Conservation (phyloP, 805 yeast genomes). For the Nakazawaea holstii region DNA sequence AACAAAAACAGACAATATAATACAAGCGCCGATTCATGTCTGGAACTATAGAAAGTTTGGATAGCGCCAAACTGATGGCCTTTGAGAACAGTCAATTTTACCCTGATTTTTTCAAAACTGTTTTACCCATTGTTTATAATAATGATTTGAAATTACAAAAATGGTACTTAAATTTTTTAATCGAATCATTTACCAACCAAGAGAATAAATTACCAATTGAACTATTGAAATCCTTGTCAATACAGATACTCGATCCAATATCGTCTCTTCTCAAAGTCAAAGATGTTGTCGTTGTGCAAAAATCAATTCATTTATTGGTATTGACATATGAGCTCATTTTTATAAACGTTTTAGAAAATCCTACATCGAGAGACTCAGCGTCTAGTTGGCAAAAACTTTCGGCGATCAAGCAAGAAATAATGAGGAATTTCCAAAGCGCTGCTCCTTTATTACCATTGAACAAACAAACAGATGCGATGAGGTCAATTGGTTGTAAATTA, state of each 20-base stretch:
- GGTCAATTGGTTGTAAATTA: constrained; percentile 56
- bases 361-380: constrained; percentile 28
- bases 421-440: constrained; percentile 53
- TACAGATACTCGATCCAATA: constrained; percentile 21
- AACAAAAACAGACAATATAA: no score
- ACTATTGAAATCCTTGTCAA: constrained; percentile 28
- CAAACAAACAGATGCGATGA: constrained; percentile 42
- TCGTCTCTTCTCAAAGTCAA: constrained; percentile 22
- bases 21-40: background rate
- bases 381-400: constrained; percentile 49
- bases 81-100: constrained; percentile 10
- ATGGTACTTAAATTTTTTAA: constrained; percentile 37
- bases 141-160: constrained; percentile 29
- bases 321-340: constrained; percentile 41
- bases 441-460: constrained; percentile 48
- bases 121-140: constrained; percentile 30
- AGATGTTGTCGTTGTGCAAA: constrained; percentile 27
- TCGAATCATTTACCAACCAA: constrained; percentile 29
- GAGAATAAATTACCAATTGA: constrained; percentile 22
- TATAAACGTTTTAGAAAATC: constrained; percentile 39
- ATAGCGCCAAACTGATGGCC: constrained; percentile 13
- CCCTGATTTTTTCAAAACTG: constrained; percentile 21
- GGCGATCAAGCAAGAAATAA: constrained; percentile 51
- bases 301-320: constrained; percentile 30
- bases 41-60: constrained; percentile 8